Conservation (phyloP, 495 filamentous ascomycete species). For the Penicillium maclennaniae region DNA sequence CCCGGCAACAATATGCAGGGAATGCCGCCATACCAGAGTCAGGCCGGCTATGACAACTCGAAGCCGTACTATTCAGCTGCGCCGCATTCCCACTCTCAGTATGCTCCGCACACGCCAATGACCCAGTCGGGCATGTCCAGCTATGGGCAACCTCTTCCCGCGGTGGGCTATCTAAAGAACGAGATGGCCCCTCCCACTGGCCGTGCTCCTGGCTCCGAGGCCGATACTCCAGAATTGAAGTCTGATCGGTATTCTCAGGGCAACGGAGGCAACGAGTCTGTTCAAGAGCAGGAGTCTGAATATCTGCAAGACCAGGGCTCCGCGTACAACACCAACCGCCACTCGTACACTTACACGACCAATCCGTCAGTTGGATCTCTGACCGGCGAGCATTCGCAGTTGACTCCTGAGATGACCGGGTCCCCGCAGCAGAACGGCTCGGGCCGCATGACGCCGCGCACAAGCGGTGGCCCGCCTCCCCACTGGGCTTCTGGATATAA, state of each 20-base stretch:
- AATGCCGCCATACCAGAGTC: slow-evolving; percentile 70
- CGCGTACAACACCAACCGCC: slow-evolving; percentile 63
- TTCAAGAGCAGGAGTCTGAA: slow-evolving; percentile 74
- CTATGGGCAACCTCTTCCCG: slow-evolving; percentile 55
- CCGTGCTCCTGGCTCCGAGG: slow-evolving; percentile 50
- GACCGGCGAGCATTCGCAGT: slow-evolving; percentile 71
- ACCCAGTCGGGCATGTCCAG: slow-evolving; percentile 65
- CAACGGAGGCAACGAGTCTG: slow-evolving; percentile 61
- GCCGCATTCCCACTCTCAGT: slow-evolving; percentile 65
- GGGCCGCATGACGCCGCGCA: slow-evolving; percentile 83
- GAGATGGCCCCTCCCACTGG: slow-evolving; percentile 89
- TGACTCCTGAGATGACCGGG: slow-evolving; percentile 80
- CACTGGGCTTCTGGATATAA: slow-evolving; percentile 78
- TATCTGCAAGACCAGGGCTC: slow-evolving; percentile 70
- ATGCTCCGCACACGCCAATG: slow-evolving; percentile 59
- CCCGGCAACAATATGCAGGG: slow-evolving; percentile 72
- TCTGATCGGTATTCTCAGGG: slow-evolving; percentile 53
- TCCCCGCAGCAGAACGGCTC: slow-evolving; percentile 88
- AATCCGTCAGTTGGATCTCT: slow-evolving; percentile 60
- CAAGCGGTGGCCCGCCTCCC: slow-evolving; percentile 55
- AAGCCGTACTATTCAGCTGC: slow-evolving; percentile 77
- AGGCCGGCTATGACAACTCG: slow-evolving; percentile 72
- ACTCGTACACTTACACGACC: slow-evolving; percentile 70
- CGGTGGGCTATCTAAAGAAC: slow-evolving; percentile 73
- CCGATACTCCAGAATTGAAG: slow-evolving; percentile 67